These are phyloP conservation scores for Blastocystis sp. DNA, from an alignment of 352 stramenopile species.

Conservation along the genomic window DNA sequence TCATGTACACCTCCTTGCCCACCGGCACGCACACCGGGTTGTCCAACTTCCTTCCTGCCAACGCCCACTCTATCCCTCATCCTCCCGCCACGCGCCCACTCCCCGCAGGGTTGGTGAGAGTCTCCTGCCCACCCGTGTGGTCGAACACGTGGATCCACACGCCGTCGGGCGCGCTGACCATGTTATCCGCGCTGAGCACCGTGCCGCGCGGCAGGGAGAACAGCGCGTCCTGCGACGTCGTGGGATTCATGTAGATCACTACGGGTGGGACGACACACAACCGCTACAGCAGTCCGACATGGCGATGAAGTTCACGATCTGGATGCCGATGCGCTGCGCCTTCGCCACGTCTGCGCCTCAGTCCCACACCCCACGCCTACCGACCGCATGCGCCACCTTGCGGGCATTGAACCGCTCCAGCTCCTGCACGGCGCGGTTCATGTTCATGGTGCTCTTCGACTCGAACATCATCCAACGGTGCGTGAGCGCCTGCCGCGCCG, in stretches of 20 bases:
- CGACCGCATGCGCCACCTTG: conserved; percentile 19
- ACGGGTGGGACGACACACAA: not conserved
- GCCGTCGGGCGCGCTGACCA: conserved; percentile 42
- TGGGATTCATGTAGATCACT: conserved; percentile 64
- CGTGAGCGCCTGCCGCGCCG: conserved; percentile 32
- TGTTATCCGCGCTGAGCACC: conserved; percentile 40
- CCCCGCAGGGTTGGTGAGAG: conserved; percentile 7
- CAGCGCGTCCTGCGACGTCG: conserved; percentile 43
- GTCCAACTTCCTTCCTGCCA: conserved; percentile 54
- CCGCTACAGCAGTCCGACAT: conserved; percentile 42
- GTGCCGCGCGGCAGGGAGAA: conserved; percentile 49
- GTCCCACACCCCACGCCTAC: not conserved
- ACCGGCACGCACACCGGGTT: conserved; percentile 64
- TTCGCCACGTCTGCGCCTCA: not conserved
- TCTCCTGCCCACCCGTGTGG: not conserved
- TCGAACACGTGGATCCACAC: conserved; percentile 64
- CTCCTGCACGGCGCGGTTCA: conserved; percentile 65
- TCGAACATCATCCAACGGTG: conserved; percentile 68
- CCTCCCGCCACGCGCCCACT: not conserved
- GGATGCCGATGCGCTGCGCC: not conserved
- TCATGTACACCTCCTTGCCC: conserved; percentile 48
- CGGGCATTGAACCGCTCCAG: conserved; percentile 42
- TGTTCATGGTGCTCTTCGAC: conserved; percentile 55
- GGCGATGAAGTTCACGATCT: conserved; percentile 52
- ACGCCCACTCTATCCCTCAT: conserved; percentile 31